Conservation (phyloP, 164 flowering plant species). For the Buxus sempervirens region DNA sequence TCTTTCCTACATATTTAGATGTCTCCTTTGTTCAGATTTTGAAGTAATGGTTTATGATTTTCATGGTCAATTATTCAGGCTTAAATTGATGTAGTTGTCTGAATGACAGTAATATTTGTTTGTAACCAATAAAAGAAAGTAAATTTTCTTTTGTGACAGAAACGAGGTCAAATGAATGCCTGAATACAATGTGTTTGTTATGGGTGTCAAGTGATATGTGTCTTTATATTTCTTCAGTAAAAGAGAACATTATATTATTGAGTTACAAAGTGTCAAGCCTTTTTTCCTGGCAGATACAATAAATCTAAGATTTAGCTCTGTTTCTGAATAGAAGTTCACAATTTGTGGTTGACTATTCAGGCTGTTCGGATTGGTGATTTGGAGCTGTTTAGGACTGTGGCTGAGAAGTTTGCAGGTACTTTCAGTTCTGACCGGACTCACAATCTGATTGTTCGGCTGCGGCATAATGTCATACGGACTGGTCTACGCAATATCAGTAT, state of each 20-base stretch:
- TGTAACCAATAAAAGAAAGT: too few relatives aligned
- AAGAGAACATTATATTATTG: too few relatives aligned
- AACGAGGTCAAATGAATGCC: too few relatives aligned
- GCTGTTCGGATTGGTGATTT: conserved; percentile 96
- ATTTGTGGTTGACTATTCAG: conserved; percentile 33
- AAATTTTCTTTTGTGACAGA: too few relatives aligned
- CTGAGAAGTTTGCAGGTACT: conserved; percentile 63
- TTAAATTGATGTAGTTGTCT: too few relatives aligned
- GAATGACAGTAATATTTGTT: too few relatives aligned
- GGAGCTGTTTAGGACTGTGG: conserved; percentile 71
- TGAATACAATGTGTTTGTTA: too few relatives aligned
- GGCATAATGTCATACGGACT: conserved; percentile 92
- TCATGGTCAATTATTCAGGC: background rate
- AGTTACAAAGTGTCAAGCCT: too few relatives aligned
- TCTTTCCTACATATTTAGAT: background rate
- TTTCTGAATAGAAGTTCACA: background rate
- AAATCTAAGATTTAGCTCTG: background rate
- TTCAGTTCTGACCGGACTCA: conserved; percentile 74
- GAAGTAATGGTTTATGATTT: background rate
- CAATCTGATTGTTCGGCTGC: conserved; percentile 82
- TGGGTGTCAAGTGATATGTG: too few relatives aligned
- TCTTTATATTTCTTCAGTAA: too few relatives aligned
- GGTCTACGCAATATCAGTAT: conserved; percentile 92
- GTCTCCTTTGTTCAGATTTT: background rate
- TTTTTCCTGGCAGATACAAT: background rate